Percentiles rank a stretch among this genome's conserved stretches.
These are phyloP conservation scores for Eucalyptus victrix DNA, from an alignment of 345 rosid genomes.

Conservation along the genomic window DNA sequence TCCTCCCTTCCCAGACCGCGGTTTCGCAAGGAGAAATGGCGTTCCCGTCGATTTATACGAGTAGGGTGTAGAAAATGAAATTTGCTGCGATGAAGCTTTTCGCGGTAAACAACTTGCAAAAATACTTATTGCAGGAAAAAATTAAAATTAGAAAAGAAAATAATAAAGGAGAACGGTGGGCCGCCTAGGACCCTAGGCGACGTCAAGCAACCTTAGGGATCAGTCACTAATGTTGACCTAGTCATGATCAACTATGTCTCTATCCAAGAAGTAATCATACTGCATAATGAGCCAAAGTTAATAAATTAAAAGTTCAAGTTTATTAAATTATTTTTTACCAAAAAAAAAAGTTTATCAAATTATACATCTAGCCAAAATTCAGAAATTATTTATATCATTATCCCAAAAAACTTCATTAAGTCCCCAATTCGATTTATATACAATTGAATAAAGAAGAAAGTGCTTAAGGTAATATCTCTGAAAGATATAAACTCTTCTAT, in stretches of 20 bases:
- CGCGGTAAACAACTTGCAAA: too few species aligned
- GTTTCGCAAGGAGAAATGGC: neutral
- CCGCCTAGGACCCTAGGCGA: neutral
- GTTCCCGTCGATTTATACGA: neutral
- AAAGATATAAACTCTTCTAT: too few species aligned
- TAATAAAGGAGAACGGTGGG: neutral
- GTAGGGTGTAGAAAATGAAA: neutral
- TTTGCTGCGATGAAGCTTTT: neutral
- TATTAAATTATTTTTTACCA: too few species aligned
- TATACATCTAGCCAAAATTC: too few species aligned
- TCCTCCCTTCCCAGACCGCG: neutral
- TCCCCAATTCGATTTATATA: accelerated
- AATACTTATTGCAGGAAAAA: neutral
- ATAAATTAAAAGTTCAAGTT: too few species aligned
- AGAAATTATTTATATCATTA: too few species aligned
- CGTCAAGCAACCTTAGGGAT: too few species aligned
- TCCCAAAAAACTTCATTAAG: neutral
- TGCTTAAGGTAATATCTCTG: neutral
- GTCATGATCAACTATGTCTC: too few species aligned
- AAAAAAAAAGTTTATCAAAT: too few species aligned
- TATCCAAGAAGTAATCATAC: accelerated
- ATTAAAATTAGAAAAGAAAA: too few species aligned
- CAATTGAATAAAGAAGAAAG: neutral
- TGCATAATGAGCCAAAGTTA: too few species aligned
- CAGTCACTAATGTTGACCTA: too few species aligned